These are phyloP conservation scores for Betula pendula DNA, from an alignment of 306 rosid genomes.

Conservation along the genomic window DNA sequence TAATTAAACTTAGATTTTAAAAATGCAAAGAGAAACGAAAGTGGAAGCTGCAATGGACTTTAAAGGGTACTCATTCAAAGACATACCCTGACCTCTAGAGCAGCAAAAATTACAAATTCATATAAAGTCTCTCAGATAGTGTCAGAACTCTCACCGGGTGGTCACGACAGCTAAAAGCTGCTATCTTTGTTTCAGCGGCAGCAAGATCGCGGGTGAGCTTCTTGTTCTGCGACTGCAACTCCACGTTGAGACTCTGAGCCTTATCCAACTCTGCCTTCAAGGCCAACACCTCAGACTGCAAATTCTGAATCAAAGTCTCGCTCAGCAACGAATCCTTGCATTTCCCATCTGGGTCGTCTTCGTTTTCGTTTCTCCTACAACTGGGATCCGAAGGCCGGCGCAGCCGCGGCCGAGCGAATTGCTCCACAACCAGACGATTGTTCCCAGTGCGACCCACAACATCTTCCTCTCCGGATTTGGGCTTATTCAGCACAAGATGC, in stretches of 20 bases:
- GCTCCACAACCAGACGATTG: slow-evolving; percentile 44
- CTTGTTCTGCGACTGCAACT: slow-evolving; percentile 59
- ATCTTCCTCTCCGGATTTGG: slow-evolving; percentile 47
- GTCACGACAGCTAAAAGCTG: slow-evolving; percentile 30
- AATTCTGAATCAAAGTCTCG: slow-evolving; percentile 55
- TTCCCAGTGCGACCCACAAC: slow-evolving; percentile 30
- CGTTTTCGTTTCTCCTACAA: slow-evolving; percentile 30
- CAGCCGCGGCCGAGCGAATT: slow-evolving; percentile 40
- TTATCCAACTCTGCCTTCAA: slow-evolving; percentile 73
- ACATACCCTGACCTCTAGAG: neutral
- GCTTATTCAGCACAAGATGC: slow-evolving; percentile 38
- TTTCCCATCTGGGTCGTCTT: slow-evolving; percentile 47
- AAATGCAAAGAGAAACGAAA: neutral
- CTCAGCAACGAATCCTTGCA: slow-evolving; percentile 50
- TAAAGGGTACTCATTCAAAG: no score
- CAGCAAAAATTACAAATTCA: neutral
- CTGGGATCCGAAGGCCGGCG: slow-evolving; percentile 36
- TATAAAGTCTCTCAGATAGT: neutral
- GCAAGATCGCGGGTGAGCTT: slow-evolving; percentile 61
- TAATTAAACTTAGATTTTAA: slow-evolving; percentile 20
- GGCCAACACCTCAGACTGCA: slow-evolving; percentile 53
- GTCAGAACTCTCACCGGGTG: slow-evolving; percentile 51
- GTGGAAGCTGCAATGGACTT: neutral
- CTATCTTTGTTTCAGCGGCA: slow-evolving; percentile 64
- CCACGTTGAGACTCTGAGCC: slow-evolving; percentile 52